These are phyloP conservation scores for Voacanga thouarsii DNA, from an alignment of 257 asterid species.

Conservation along the genomic window DNA sequence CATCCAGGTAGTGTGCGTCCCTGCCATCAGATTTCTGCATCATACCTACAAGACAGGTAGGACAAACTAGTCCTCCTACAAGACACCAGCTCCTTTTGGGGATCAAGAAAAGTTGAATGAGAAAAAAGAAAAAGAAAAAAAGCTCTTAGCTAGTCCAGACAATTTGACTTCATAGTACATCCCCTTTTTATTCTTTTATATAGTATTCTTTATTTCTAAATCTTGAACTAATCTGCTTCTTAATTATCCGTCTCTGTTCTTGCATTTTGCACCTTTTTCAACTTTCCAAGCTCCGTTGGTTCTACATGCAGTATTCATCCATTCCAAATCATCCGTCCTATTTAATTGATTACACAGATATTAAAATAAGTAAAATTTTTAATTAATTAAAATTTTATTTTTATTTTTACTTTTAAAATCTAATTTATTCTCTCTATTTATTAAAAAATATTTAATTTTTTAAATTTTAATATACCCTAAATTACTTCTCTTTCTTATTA, in stretches of 20 bases:
- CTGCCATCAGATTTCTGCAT: constrained; percentile 37
- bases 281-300: constrained; percentile 1
- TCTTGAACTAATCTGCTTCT: constrained; percentile 15
- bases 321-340: no score
- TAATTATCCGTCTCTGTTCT: constrained; percentile 48
- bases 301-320: not conserved
- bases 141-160: constrained; percentile 30
- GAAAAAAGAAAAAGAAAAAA: not conserved
- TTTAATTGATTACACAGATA: no score
- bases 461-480: no score
- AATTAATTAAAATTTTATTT: no score
- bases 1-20: constrained; percentile 29
- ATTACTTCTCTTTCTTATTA: no score
- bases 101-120: not conserved
- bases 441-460: no score
- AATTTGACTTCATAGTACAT: constrained; percentile 33
- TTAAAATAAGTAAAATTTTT: no score
- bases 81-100: not conserved
- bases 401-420: no score
- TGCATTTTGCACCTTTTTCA: not conserved
- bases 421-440: no score
- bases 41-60: constrained; percentile 46
- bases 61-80: constrained; percentile 10
- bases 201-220: constrained; percentile 9
- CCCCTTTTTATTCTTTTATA: constrained; percentile 23